Evolutionary conservation across 2,329 filamentous ascomycete genomes (phyloP), one percentile per base, ranked within the genome.

Genomic region (Colletotrichum brevisporum): DNA sequence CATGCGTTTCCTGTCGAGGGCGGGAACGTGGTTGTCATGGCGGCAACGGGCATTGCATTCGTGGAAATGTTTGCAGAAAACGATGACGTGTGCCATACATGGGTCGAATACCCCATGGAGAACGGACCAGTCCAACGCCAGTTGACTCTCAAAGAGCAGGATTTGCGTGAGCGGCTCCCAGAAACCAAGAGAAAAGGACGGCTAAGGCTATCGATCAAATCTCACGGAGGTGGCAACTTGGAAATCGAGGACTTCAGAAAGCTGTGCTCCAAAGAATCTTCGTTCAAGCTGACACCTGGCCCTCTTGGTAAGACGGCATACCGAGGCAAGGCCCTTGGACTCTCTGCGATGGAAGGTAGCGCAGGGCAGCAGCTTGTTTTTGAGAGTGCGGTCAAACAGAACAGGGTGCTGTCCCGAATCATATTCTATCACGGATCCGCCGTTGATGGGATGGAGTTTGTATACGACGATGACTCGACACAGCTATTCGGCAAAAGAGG

Each of bases 381-480:
- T 71, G 88, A 91, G 50, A 93, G 91, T 75, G 88, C 90, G 15
- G 81, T 88, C 54, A 86, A 88, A 47, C 88, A 90, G 71, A 92
- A 89, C 39, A 92, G 94, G 71, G 86, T 97, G 36, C 84, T 98
- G 71, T 91, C 90, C 1, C 89, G 89, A 5, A 87, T 98, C 65
- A 88, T 90, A 69, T 85, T 97, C 15, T 97, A 94, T 76, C 91
- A 94, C 74, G 94, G 93, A 2, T 56, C 63, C 21, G 83, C 85
- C 67, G 77, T 98, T 13, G 92, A 97, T 77, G 96, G 96, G 0
- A 80, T 99, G 21, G 95, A 98, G 78, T 98, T 99, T 79, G 86
- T 93, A 68, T 98, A 97, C 76, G 95, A 98, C 75, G 94, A 98
- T 78, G 87, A 89, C 16, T 92, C 93, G 1, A 92, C 86, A 63